phyloP scores from a whole-genome alignment of 2,329 filamentous ascomycete genomes.

The Thelonectria rubi region DNA sequence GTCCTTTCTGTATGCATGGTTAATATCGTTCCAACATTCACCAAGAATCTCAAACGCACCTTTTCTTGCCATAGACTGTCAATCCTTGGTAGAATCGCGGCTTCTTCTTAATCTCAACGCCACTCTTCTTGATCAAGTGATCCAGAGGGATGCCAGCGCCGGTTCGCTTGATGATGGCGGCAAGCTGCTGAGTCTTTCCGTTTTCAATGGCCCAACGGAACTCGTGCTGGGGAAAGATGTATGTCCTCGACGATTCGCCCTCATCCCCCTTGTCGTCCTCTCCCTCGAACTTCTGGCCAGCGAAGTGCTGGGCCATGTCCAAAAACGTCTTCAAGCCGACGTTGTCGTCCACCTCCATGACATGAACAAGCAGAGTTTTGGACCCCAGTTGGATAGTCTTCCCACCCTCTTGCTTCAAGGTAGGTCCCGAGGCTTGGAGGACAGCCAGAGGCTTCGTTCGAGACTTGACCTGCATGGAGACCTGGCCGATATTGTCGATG shows the following conservation, averaged over 20 bases:
- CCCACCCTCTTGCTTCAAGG: conserved; percentile 46
- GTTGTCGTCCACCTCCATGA: conserved; percentile 62
- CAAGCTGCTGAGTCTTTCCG: conserved; percentile 66
- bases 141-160: conserved; percentile 77
- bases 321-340: conserved; percentile 65
- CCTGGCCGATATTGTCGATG: conserved; percentile 77
- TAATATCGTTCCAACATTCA: conserved; percentile 17
- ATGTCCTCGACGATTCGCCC: conserved; percentile 45
- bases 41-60: conserved; percentile 42
- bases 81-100: conserved; percentile 80
- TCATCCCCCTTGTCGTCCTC: conserved; percentile 47
- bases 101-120: conserved; percentile 69
- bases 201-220: conserved; percentile 56
- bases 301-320: conserved; percentile 60
- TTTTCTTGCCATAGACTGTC: conserved; percentile 78
- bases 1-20: conserved; percentile 57
- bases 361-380: conserved; percentile 52
- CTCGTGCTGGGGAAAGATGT: conserved; percentile 50
- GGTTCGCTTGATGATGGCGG: conserved; percentile 70
- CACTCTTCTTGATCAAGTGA: conserved; percentile 70
- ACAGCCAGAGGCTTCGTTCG: conserved; percentile 63
- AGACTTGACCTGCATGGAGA: conserved; percentile 75
- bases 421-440: conserved; percentile 53
- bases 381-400: conserved; percentile 25
- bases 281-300: conserved; percentile 46